Percentiles rank a stretch among this genome's conserved stretches.
These are phyloP conservation scores for Coelastrella sp. DNA, from an alignment of 139 green algal species.

Conservation along the genomic window DNA sequence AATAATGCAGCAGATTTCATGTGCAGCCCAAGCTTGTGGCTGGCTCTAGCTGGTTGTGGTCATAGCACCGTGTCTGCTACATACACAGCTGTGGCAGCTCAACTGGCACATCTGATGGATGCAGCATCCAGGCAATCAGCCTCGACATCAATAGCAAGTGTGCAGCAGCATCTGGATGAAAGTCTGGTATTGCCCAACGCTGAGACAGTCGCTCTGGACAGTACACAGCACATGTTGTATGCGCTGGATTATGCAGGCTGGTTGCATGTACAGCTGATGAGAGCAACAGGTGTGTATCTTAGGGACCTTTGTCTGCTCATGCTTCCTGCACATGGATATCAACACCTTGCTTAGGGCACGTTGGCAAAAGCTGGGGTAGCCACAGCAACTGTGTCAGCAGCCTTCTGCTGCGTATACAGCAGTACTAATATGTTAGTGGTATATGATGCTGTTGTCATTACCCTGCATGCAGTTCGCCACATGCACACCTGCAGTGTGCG, in stretches of 20 bases:
- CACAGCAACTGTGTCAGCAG: too few species aligned
- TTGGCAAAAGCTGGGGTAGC: too few species aligned
- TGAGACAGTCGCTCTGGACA: neutral
- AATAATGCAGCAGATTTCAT: neutral
- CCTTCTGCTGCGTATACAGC: too few species aligned
- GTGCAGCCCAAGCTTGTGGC: conserved; percentile 18
- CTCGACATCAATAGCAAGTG: neutral
- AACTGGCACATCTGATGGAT: conserved; percentile 2
- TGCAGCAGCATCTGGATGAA: neutral
- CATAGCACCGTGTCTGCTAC: conserved; percentile 13
- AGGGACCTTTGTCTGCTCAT: neutral
- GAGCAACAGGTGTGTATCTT: conserved; percentile 29
- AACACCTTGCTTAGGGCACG: too few species aligned
- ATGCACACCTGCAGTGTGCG: conserved; percentile 37
- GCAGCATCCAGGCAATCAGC: neutral
- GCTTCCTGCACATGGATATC: too few species aligned
- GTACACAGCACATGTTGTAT: conserved; percentile 2
- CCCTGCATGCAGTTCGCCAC: conserved; percentile 14
- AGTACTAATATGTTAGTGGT: too few species aligned
- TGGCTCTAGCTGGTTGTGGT: conserved; percentile 18
- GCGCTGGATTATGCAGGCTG: conserved; percentile 31
- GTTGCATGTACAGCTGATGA: conserved; percentile 31
- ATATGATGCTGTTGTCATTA: too few species aligned
- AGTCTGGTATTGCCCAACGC: conserved; percentile 23
- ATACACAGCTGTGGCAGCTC: neutral